Conservation (phyloP, 495 filamentous ascomycete species). For the Trichodelitschia bisporula region DNA sequence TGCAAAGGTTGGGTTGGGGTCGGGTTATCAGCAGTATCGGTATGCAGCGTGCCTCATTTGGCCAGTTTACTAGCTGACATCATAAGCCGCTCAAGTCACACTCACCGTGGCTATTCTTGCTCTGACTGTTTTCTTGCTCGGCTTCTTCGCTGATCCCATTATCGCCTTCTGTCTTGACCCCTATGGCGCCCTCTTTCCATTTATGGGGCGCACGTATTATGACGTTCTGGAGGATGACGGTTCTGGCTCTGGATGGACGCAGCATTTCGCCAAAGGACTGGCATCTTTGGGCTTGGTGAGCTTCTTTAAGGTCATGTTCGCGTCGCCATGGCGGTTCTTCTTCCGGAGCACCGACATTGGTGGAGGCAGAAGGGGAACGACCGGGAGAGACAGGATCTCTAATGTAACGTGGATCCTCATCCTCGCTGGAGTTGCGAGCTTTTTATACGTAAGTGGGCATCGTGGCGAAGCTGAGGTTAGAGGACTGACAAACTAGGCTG, state of each 20-base stretch:
- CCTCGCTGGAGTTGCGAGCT: constrained; percentile 53
- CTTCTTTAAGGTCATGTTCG: constrained; percentile 56
- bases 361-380: constrained; percentile 27
- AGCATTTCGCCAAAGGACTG: constrained; percentile 74
- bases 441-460: constrained; percentile 60
- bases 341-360: constrained; percentile 33
- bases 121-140: constrained; percentile 47
- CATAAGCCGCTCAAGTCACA: constrained; percentile 25
- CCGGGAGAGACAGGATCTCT: constrained; percentile 47
- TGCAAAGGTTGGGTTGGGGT: constrained; percentile 55
- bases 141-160: constrained; percentile 82
- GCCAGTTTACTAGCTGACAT: background rate
- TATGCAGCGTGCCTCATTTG: constrained; percentile 3
- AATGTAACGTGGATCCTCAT: constrained; percentile 55
- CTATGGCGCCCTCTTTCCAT: constrained; percentile 22
- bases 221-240: constrained; percentile 10
- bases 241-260: constrained; percentile 33
- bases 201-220: constrained; percentile 6
- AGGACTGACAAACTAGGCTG: constrained; percentile 26
- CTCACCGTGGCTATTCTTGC: constrained; percentile 48
- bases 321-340: constrained; percentile 40
- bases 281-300: constrained; percentile 65
- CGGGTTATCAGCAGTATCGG: constrained; percentile 42
- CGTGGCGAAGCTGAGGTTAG: background rate
- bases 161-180: constrained; percentile 73